A percentile compares a stretch with the other conserved stretches of the same genome.
These are phyloP conservation scores for Tremella yokohamensis DNA, from an alignment of 768 basidiomycete species.

Conservation along the genomic window DNA sequence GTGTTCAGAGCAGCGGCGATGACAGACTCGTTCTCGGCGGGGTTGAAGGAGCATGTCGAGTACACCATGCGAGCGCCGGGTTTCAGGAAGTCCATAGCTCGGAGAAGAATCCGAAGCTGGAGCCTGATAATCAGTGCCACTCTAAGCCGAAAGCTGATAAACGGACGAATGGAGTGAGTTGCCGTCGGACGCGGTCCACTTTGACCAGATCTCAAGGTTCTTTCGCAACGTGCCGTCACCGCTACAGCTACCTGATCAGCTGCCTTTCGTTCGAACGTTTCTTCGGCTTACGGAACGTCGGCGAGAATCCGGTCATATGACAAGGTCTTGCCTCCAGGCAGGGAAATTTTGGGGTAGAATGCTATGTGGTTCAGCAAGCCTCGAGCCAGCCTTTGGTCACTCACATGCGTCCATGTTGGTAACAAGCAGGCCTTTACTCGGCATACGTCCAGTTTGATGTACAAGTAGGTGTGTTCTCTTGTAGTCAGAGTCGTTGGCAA, in stretches of 20 bases:
- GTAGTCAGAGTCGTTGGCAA: conserved; percentile 93
- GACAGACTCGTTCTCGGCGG: conserved; percentile 95
- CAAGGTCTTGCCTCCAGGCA: conserved; percentile 54
- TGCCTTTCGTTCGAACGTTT: background rate
- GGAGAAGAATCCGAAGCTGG: conserved; percentile 84
- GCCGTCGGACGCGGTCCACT: conserved; percentile 82
- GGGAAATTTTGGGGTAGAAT: conserved; percentile 25
- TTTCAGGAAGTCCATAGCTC: conserved; percentile 84
- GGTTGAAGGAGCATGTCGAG: conserved; percentile 96
- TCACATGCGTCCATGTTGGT: conserved; percentile 93
- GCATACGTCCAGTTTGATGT: conserved; percentile 91
- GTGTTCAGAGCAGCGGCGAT: conserved; percentile 73
- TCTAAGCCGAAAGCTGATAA: background rate
- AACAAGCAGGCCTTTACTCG: conserved; percentile 85
- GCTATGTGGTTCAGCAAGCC: background rate
- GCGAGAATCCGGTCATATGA: conserved; percentile 90
- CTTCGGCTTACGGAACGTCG: conserved; percentile 71
- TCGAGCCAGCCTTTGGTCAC: conserved; percentile 53
- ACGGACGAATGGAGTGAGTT: conserved; percentile 82
- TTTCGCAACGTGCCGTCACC: conserved; percentile 95
- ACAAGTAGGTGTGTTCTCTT: conserved; percentile 94
- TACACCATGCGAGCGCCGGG: conserved; percentile 91
- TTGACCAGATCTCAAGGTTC: conserved; percentile 91
- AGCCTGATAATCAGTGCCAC: conserved; percentile 57
- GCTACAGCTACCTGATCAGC: conserved; percentile 57